Conservation (phyloP, 345 rosid genomes). For the Angophora floribunda region DNA sequence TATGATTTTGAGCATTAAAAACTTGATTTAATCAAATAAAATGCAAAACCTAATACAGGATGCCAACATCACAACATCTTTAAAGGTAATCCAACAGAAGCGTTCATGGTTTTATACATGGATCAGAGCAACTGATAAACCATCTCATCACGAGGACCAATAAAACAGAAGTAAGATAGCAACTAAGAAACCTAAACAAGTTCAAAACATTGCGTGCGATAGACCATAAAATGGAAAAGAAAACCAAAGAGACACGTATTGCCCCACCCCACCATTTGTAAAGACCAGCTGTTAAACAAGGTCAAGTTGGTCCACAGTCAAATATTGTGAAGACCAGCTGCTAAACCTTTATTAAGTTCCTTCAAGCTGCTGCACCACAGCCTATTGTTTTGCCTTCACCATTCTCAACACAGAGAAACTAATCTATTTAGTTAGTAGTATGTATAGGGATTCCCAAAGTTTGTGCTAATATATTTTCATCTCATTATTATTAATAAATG, state of each 20-base stretch:
- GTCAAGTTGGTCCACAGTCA: background rate
- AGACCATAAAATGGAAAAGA: background rate
- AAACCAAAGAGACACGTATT: background rate
- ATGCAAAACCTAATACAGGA: background rate
- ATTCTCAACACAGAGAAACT: background rate
- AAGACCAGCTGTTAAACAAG: background rate
- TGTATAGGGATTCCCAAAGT: background rate
- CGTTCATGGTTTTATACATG: background rate
- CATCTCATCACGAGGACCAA: background rate
- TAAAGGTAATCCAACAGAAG: background rate
- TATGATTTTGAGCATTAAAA: background rate
- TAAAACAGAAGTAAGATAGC: background rate
- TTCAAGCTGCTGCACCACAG: background rate
- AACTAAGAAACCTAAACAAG: background rate
- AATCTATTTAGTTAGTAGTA: background rate
- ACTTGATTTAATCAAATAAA: background rate
- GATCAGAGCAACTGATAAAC: background rate
- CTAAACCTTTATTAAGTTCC: background rate
- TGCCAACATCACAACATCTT: background rate
- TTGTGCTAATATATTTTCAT: background rate
- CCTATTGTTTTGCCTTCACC: background rate
- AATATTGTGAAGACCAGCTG: background rate
- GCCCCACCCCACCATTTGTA: background rate
- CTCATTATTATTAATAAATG: background rate
- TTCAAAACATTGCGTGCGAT: background rate